These are phyloP conservation scores for Alternaria gansuensis DNA, from an alignment of 2,329 filamentous ascomycete species.

Conservation along the genomic window DNA sequence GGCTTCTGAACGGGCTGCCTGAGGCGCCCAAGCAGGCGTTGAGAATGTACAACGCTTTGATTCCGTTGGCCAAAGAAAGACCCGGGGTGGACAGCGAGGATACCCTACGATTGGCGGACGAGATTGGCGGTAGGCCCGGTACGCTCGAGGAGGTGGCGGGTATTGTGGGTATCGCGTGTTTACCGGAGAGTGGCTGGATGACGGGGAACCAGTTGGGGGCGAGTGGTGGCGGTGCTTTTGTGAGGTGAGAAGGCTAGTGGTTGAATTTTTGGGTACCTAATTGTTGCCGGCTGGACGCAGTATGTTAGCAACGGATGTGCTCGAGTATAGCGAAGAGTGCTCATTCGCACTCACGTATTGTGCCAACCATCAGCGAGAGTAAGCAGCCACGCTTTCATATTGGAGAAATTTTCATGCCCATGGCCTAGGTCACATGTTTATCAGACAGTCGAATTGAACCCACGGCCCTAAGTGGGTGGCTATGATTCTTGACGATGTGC, in stretches of 20 bases:
- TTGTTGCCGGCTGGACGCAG: no score
- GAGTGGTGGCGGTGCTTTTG: slow-evolving; percentile 17
- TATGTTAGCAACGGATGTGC: no score
- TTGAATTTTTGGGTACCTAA: neutral
- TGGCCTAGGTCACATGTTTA: no score
- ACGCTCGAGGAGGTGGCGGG: slow-evolving; percentile 19
- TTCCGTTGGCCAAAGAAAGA: slow-evolving; percentile 12
- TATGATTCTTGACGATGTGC: neutral
- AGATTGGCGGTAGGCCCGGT: slow-evolving; percentile 17
- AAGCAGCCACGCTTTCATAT: no score
- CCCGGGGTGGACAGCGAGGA: slow-evolving; percentile 15
- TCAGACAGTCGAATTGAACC: no score
- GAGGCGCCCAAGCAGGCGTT: slow-evolving; percentile 14
- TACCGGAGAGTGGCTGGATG: slow-evolving; percentile 21
- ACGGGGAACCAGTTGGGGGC: slow-evolving; percentile 19
- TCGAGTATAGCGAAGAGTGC: no score
- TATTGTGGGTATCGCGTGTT: slow-evolving; percentile 18
- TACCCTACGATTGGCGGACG: slow-evolving; percentile 11
- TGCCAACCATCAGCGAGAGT: no score
- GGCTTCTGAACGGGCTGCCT: slow-evolving; percentile 15
- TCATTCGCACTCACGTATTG: no score
- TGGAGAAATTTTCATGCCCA: no score
- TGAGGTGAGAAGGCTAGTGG: slow-evolving; percentile 2
- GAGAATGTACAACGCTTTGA: slow-evolving; percentile 17
- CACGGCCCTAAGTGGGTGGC: no score